Conservation (phyloP, 768 basidiomycete genomes). For the Coprinopsis sp. region DNA sequence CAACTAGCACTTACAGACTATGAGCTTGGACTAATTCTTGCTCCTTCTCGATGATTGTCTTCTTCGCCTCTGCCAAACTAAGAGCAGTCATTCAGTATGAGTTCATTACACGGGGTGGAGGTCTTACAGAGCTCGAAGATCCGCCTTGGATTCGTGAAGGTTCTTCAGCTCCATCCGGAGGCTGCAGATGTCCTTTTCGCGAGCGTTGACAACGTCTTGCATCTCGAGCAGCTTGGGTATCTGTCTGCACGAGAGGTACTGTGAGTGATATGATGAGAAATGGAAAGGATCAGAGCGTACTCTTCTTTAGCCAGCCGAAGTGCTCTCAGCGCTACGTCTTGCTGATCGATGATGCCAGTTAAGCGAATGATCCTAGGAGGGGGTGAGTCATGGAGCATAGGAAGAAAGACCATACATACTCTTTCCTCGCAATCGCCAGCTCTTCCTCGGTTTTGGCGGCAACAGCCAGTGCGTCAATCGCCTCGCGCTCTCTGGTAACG, state of each 20-base stretch:
- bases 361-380: constrained; percentile 11
- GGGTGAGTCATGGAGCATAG: background rate
- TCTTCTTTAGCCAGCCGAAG: constrained; percentile 18
- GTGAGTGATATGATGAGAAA: background rate
- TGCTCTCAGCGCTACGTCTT: constrained; percentile 11
- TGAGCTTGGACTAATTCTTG: constrained; percentile 13
- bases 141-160: constrained; percentile 23
- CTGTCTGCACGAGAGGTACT: constrained; percentile 9
- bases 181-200: constrained; percentile 21
- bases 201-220: constrained; percentile 20
- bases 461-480: constrained; percentile 20
- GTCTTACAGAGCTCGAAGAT: constrained; percentile 22
- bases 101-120: background rate
- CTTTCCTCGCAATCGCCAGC: constrained; percentile 15
- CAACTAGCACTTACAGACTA: constrained; percentile 7
- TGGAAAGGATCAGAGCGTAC: constrained; percentile 10
- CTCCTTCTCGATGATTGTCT: constrained; percentile 16
- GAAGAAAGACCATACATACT: constrained; percentile 10
- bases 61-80: constrained; percentile 23
- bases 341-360: constrained; percentile 7
- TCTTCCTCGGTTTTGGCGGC: constrained; percentile 19
- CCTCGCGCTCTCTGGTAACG: constrained; percentile 24
- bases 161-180: constrained; percentile 19
- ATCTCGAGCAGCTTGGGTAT: constrained; percentile 17
- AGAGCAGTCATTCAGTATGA: background rate